Evolutionary conservation across 345 rosid species (phyloP).

Genomic region (Bruguiera sexangula): DNA sequence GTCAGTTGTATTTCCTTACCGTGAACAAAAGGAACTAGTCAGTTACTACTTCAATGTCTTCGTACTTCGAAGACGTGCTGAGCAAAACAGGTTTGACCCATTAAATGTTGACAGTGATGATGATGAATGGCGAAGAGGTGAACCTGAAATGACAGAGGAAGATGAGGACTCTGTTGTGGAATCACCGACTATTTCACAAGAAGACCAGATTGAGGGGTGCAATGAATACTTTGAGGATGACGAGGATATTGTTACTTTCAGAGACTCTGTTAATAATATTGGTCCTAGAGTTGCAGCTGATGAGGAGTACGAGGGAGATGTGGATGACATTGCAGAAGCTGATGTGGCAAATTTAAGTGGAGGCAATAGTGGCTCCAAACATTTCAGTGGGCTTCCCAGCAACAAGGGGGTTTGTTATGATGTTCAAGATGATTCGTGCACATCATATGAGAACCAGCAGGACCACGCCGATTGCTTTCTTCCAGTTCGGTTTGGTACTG

Average conservation of each 20-base stretch:
- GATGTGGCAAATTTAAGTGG: neutral
- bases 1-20: conserved; percentile 17
- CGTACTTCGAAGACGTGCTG: conserved; percentile 21
- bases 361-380: conserved; percentile 8
- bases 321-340: neutral
- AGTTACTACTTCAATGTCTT: conserved; percentile 26
- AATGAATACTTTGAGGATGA: neutral
- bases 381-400: conserved; percentile 7
- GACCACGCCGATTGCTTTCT: conserved; percentile 15
- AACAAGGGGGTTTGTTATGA: conserved; percentile 17
- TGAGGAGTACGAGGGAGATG: neutral
- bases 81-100: conserved; percentile 17
- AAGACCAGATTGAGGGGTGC: neutral
- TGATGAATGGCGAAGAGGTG: conserved; percentile 18
- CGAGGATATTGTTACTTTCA: neutral
- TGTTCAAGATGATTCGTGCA: conserved; percentile 37
- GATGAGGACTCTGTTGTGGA: conserved; percentile 14
- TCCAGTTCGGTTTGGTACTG: conserved; percentile 12
- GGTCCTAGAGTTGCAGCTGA: neutral
- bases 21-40: conserved; percentile 15
- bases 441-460: conserved; percentile 30
- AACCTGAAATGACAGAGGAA: conserved; percentile 9
- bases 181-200: conserved; percentile 1
- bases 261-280: neutral
- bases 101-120: conserved; percentile 23